A percentile compares a stretch with the other conserved stretches of the same genome.
Conservation (phyloP, 331 rosid species). For the Rosa hybrid region DNA sequence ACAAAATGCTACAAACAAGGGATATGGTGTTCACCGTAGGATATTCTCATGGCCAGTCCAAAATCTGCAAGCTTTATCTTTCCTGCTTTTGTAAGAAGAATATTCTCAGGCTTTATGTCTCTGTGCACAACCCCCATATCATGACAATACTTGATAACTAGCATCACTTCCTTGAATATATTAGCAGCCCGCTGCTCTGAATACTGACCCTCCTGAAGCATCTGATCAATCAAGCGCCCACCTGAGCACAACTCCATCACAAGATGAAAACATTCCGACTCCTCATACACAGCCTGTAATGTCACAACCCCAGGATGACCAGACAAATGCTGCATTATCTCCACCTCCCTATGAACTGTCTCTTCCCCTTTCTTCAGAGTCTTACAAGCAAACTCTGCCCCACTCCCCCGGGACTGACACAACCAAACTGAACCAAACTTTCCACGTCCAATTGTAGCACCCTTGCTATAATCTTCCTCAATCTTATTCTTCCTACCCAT, state of each 20-base stretch:
- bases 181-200: conserved; percentile 87
- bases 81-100: conserved; percentile 78
- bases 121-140: conserved; percentile 99
- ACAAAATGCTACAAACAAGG: not conserved
- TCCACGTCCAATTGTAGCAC: conserved; percentile 82
- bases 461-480: conserved; percentile 73
- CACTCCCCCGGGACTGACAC: conserved; percentile 69
- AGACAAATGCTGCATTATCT: conserved; percentile 99
- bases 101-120: conserved; percentile 96
- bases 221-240: conserved; percentile 82
- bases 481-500: conserved; percentile 94
- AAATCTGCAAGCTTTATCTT: conserved; percentile 98
- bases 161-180: conserved; percentile 86
- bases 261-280: conserved; percentile 80
- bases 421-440: conserved; percentile 88
- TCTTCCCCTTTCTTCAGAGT: conserved; percentile 91
- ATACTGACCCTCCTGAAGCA: conserved; percentile 67
- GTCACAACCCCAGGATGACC: conserved; percentile 97
- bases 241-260: conserved; percentile 97
- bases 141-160: conserved; percentile 94
- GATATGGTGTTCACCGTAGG: conserved; percentile 55
- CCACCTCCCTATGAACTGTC: conserved; percentile 96
- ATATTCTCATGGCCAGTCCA: conserved; percentile 94
- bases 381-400: conserved; percentile 85
- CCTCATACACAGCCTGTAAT: conserved; percentile 91